Percentiles rank a stretch among this genome's conserved stretches.
Conservation (phyloP, 2,329 filamentous ascomycete species). For the Sporothrix humicola region DNA sequence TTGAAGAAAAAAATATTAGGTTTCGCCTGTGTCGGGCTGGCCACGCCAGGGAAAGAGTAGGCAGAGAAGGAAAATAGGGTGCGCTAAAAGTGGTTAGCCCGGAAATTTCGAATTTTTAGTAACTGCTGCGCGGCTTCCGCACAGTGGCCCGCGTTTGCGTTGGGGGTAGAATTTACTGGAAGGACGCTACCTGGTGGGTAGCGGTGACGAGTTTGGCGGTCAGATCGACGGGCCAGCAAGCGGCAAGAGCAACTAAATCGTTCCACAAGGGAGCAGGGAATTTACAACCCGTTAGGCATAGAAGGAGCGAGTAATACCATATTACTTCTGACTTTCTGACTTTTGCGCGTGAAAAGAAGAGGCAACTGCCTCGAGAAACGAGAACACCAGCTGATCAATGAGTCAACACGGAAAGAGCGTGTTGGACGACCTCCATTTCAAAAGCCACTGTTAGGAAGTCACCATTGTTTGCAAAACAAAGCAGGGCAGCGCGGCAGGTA, state of each 20-base stretch:
- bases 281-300: too few relatives aligned
- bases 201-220: conserved; percentile 27
- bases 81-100: conserved; percentile 27
- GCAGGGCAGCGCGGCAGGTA: conserved; percentile 10
- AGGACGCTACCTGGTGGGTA: not conserved
- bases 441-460: not conserved
- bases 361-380: not conserved
- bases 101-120: conserved; percentile 28
- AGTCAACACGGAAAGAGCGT: conserved; percentile 7
- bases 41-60: not conserved
- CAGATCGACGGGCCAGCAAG: conserved; percentile 5
- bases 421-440: not conserved
- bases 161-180: not conserved
- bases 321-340: not conserved
- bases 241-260: conserved; percentile 9
- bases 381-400: conserved; percentile 1
- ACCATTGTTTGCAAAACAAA: conserved; percentile 12
- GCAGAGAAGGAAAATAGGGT: conserved; percentile 18
- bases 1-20: conserved; percentile 38
- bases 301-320: not conserved
- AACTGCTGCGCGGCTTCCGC: conserved; percentile 6
- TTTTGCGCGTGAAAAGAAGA: not conserved
- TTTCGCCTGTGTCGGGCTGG: conserved; percentile 37
- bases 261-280: not conserved
- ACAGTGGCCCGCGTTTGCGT: conserved; percentile 19